Evolutionary conservation across 2,329 filamentous ascomycete genomes (phyloP).

Genomic region (Fusarium brevicatenulatum): DNA sequence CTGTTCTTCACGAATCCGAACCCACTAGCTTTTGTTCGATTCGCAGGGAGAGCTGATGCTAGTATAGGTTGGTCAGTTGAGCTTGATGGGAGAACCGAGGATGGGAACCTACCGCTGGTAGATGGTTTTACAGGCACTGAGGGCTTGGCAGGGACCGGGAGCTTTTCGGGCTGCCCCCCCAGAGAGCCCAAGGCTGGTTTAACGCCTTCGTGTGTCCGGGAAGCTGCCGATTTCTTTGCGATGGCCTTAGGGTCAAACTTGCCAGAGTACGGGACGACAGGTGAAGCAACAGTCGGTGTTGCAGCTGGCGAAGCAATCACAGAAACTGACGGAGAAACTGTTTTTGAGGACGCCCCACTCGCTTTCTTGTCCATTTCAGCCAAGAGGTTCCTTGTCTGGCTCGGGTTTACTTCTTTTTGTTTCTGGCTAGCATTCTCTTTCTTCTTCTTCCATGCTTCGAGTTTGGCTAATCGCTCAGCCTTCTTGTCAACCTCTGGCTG

Average conservation of each 20-base stretch:
- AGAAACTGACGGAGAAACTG: slow-evolving; percentile 62
- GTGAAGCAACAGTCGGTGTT: slow-evolving; percentile 58
- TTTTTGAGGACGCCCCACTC: slow-evolving; percentile 56
- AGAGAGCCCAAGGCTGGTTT: slow-evolving; percentile 61
- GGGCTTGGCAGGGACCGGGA: slow-evolving; percentile 46
- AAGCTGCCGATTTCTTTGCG: slow-evolving; percentile 77
- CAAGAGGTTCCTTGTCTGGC: slow-evolving; percentile 72
- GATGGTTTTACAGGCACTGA: slow-evolving; percentile 48
- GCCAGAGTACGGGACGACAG: slow-evolving; percentile 72
- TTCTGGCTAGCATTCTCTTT: slow-evolving; percentile 80
- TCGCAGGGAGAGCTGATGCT: slow-evolving; percentile 70
- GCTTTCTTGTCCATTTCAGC: slow-evolving; percentile 80
- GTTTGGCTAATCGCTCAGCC: slow-evolving; percentile 80
- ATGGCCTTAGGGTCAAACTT: slow-evolving; percentile 91
- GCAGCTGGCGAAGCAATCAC: slow-evolving; percentile 62
- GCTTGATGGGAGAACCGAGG: neutral
- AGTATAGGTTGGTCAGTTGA: slow-evolving; percentile 40
- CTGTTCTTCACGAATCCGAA: slow-evolving; percentile 83
- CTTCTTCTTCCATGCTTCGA: slow-evolving; percentile 94
- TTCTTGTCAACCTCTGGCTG: slow-evolving; percentile 78
- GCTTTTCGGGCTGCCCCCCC: slow-evolving; percentile 52
- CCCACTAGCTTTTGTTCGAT: slow-evolving; percentile 78
- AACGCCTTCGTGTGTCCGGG: slow-evolving; percentile 64
- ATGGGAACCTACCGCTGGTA: slow-evolving; percentile 49
- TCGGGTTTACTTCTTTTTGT: slow-evolving; percentile 73